Evolutionary conservation across 345 rosid genomes (phyloP).

Genomic region (Citrus sp.): DNA sequence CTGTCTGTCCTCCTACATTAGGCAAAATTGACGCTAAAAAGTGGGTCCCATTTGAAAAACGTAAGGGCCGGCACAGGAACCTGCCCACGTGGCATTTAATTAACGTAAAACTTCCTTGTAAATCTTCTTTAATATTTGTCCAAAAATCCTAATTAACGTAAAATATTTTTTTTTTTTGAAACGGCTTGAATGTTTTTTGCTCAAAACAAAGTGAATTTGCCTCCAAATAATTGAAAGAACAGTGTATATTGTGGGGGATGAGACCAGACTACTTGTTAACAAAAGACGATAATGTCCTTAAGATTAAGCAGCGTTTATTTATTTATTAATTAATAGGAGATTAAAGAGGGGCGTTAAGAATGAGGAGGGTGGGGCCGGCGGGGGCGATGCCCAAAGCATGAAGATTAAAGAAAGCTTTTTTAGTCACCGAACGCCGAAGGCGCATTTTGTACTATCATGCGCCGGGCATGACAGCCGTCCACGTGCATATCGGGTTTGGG

Average conservation of each 20-base stretch:
- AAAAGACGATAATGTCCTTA: constrained; percentile 11
- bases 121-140: no score
- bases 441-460: constrained; percentile 18
- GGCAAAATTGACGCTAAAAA: background rate
- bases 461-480: constrained; percentile 44
- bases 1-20: constrained; percentile 5
- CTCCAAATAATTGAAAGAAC: no score
- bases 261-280: background rate
- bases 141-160: no score
- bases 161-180: no score
- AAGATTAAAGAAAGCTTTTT: no score
- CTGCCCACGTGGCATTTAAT: constrained; percentile 1
- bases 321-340: background rate
- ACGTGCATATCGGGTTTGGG: constrained; percentile 34
- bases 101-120: no score
- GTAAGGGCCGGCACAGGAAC: no score
- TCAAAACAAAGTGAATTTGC: no score
- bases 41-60: no score
- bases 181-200: no score
- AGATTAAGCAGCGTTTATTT: no score
- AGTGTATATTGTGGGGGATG: no score
- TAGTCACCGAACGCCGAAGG: background rate
- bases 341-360: background rate
- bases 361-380: background rate
- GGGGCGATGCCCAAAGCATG: background rate